Conservation (phyloP, 2,329 filamentous ascomycete species). For the Aschersonia sp. region DNA sequence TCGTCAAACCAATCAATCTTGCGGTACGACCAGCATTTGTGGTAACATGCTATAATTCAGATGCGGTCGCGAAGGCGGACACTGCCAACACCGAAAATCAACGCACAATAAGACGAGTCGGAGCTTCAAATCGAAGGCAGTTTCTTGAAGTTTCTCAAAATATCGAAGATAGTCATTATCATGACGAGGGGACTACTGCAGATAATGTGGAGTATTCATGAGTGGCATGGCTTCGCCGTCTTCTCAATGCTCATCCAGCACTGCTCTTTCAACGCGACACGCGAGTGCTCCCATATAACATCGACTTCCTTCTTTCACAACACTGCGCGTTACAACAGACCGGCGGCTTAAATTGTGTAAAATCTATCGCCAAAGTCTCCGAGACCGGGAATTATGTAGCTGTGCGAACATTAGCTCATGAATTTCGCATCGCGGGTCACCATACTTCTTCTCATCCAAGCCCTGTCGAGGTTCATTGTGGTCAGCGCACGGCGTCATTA, state of each 20-base stretch:
- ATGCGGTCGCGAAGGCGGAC: constrained; percentile 35
- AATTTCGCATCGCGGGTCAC: background rate
- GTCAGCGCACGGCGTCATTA: background rate
- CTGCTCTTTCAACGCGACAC: background rate
- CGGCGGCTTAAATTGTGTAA: constrained; percentile 59
- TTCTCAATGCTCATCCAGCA: background rate
- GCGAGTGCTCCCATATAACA: background rate
- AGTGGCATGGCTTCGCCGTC: background rate
- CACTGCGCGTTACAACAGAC: background rate
- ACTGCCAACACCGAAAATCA: constrained; percentile 14
- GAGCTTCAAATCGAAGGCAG: constrained; percentile 12
- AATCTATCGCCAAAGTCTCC: constrained; percentile 94
- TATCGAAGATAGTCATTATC: constrained; percentile 36
- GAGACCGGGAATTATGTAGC: constrained; percentile 87
- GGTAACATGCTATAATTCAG: constrained; percentile 11
- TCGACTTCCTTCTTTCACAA: background rate
- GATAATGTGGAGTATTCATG: constrained; percentile 43
- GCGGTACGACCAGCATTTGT: too few species aligned
- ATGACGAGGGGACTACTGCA: constrained; percentile 36
- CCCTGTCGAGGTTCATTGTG: constrained; percentile 31
- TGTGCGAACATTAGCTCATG: constrained; percentile 30
- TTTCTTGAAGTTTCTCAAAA: constrained; percentile 14
- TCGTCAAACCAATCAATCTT: too few species aligned
- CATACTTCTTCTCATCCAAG: constrained; percentile 93
- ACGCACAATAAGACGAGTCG: constrained; percentile 10